Percentiles rank a stretch among this genome's conserved stretches.
These are phyloP conservation scores for Dactylella cylindrospora DNA, from an alignment of 2,329 filamentous ascomycete species.

Conservation along the genomic window DNA sequence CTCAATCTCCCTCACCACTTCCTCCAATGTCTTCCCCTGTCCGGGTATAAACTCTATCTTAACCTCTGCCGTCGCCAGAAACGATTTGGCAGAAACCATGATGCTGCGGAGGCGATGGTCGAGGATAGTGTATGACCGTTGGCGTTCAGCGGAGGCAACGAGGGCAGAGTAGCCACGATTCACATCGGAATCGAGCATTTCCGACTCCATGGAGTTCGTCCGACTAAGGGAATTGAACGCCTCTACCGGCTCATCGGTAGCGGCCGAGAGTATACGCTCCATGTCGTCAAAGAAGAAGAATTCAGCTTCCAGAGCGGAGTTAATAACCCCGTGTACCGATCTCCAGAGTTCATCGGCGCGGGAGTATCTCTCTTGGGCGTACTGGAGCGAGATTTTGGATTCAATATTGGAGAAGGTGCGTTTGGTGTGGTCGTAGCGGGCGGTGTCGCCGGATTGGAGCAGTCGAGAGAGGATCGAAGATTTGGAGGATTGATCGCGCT, in stretches of 20 bases:
- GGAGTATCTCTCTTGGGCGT: slow-evolving; percentile 25
- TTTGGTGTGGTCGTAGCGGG: slow-evolving; percentile 36
- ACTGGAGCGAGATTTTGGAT: slow-evolving; percentile 4
- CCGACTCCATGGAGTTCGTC: slow-evolving; percentile 18
- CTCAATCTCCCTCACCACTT: neutral
- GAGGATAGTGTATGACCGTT: slow-evolving; percentile 16
- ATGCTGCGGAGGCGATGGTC: slow-evolving; percentile 17
- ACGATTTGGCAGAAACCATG: slow-evolving; percentile 15
- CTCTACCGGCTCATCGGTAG: slow-evolving; percentile 6
- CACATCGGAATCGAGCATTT: slow-evolving; percentile 31
- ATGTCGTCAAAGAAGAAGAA: slow-evolving; percentile 42
- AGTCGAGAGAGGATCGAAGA: slow-evolving; percentile 35
- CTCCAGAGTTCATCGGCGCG: slow-evolving; percentile 22
- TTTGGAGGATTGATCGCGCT: slow-evolving; percentile 36
- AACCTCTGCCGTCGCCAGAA: slow-evolving; percentile 9
- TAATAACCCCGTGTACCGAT: slow-evolving; percentile 18
- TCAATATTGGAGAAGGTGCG: slow-evolving; percentile 38
- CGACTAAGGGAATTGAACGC: slow-evolving; percentile 6
- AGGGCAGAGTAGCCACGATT: slow-evolving; percentile 34
- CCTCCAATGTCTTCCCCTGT: slow-evolving; percentile 16
- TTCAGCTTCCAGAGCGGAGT: slow-evolving; percentile 26
- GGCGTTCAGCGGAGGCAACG: slow-evolving; percentile 21
- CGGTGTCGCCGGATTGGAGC: slow-evolving; percentile 10
- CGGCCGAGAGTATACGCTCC: slow-evolving; percentile 23
- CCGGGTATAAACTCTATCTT: slow-evolving; percentile 32